Evolutionary conservation across 2,329 filamentous ascomycete genomes (phyloP).

Genomic region (Penicillium italicum): DNA sequence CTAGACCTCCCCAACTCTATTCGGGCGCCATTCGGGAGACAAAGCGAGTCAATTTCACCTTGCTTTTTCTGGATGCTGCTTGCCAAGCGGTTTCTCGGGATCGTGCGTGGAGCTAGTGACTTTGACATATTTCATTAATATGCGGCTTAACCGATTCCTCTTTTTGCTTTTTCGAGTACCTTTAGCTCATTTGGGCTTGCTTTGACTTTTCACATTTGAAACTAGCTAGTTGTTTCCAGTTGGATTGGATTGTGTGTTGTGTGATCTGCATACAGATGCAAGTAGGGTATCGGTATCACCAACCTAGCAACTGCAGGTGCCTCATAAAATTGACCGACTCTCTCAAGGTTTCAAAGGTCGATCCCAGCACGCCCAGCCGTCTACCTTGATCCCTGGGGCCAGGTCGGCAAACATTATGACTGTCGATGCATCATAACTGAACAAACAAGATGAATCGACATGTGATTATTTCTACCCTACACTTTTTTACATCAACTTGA

Average conservation of each 20-base stretch:
- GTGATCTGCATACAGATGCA: constrained; percentile 7
- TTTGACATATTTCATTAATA: not conserved
- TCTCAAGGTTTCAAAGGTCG: not conserved
- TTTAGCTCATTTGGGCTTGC: not conserved
- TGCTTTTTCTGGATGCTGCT: constrained; percentile 9
- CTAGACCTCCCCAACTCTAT: constrained; percentile 1
- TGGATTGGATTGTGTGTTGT: not conserved
- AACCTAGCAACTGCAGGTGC: not conserved
- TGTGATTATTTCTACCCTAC: constrained; percentile 4
- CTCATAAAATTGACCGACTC: not conserved
- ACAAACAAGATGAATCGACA: constrained; percentile 3
- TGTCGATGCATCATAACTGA: not conserved
- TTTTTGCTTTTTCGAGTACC: not conserved
- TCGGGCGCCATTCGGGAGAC: constrained; percentile 7
- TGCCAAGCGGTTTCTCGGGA: constrained; percentile 5
- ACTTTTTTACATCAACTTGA: not conserved
- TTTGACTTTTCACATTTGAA: constrained; percentile 3
- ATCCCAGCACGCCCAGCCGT: not conserved
- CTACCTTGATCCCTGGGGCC: not conserved
- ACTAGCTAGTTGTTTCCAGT: not conserved
- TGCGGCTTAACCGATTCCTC: not conserved
- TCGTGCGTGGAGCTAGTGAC: constrained; percentile 5
- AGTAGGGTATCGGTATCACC: constrained; percentile 3
- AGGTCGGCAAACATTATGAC: not conserved
- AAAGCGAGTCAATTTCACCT: constrained; percentile 7